Conservation (phyloP, 257 asterid genomes). For the Nicotiana benthamiana region DNA sequence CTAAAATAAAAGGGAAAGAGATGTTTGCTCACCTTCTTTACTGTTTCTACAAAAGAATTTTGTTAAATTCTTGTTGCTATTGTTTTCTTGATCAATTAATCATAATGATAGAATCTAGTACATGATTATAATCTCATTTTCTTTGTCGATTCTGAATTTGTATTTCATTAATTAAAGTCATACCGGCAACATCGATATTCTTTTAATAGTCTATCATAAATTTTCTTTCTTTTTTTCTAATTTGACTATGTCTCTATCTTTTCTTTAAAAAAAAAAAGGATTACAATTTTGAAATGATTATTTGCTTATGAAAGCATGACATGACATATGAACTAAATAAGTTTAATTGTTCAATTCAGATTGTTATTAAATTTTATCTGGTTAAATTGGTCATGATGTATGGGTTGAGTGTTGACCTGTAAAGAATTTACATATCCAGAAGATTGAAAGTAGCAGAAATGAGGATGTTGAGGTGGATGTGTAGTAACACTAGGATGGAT, state of each 20-base stretch:
- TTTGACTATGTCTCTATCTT: not conserved
- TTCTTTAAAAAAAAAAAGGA: not conserved
- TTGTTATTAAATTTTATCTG: not conserved
- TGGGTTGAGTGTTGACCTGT: too few species aligned
- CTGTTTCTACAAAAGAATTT: not conserved
- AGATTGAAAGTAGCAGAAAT: too few species aligned
- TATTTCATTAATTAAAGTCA: not conserved
- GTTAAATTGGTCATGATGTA: not conserved
- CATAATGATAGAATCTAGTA: not conserved
- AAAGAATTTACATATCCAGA: too few species aligned
- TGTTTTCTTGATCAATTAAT: not conserved
- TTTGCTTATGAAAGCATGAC: not conserved
- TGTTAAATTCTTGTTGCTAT: not conserved
- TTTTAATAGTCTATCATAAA: not conserved
- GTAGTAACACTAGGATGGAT: too few species aligned
- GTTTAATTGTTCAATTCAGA: not conserved
- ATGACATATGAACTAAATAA: not conserved
- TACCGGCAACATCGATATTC: not conserved
- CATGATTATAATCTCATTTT: not conserved
- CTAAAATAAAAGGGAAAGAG: not conserved
- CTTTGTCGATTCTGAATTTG: not conserved
- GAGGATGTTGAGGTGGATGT: too few species aligned
- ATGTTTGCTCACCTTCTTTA: not conserved
- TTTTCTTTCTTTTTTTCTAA: not conserved
- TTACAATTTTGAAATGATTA: not conserved